A percentile compares a stretch with the other conserved stretches of the same genome.
Evolutionary conservation across 805 yeast genomes (phyloP).

Genomic region (Ogataea pilisensis): DNA sequence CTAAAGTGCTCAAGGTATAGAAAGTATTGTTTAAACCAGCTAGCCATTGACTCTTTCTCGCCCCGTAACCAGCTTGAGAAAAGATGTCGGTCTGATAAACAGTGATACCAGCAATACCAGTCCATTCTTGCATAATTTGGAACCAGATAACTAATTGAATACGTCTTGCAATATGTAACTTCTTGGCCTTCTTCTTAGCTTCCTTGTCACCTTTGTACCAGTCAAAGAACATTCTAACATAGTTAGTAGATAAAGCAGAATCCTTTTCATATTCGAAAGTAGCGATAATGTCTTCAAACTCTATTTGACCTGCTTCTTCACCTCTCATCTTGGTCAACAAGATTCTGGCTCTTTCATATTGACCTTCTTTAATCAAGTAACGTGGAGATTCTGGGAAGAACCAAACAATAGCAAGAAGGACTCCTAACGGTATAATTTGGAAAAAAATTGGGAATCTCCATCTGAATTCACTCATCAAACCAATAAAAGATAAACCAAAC

Average conservation of each 20-base stretch:
- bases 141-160: constrained; percentile 31
- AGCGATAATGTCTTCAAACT: constrained; percentile 20
- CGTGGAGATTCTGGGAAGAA: constrained; percentile 43
- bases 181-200: constrained; percentile 15
- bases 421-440: constrained; percentile 22
- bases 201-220: constrained; percentile 22
- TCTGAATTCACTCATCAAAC: constrained; percentile 16
- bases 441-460: constrained; percentile 36
- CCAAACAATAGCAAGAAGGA: constrained; percentile 18
- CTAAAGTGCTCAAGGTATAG: constrained; percentile 20
- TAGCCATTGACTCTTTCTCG: constrained; percentile 30
- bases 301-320: constrained; percentile 24
- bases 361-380: constrained; percentile 38
- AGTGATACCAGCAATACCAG: constrained; percentile 42
- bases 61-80: constrained; percentile 23
- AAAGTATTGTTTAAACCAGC: constrained; percentile 19
- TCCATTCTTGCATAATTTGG: constrained; percentile 36
- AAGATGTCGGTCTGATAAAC: constrained; percentile 38
- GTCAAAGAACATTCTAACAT: constrained; percentile 18
- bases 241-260: constrained; percentile 25
- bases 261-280: constrained; percentile 26
- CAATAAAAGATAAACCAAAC: constrained; percentile 33
- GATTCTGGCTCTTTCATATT: constrained; percentile 38
- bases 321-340: constrained; percentile 39
- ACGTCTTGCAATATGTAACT: constrained; percentile 26